Evolutionary conservation across 441 rosid species (phyloP).

Genomic region (Pelargonium citronellum): DNA sequence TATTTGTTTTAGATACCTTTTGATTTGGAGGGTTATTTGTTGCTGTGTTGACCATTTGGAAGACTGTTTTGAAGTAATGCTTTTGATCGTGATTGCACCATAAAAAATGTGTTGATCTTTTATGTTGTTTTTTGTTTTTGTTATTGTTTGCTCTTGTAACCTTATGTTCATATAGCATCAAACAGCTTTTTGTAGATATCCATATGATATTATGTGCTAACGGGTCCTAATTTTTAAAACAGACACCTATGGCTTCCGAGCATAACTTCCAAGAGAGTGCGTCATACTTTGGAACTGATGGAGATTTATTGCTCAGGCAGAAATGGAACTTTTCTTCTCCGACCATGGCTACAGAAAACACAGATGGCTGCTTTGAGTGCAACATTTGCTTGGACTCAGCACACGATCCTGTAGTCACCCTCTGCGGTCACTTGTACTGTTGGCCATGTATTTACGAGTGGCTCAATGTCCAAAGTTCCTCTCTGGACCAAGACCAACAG

Average conservation of each 20-base stretch:
- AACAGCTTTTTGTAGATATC: not conserved
- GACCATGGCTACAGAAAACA: conserved; percentile 23
- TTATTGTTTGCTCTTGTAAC: not conserved
- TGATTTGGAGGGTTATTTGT: not conserved
- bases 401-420: conserved; percentile 56
- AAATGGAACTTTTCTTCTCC: conserved; percentile 34
- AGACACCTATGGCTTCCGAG: conserved; percentile 30
- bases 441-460: conserved; percentile 68
- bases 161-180: not conserved
- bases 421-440: conserved; percentile 65
- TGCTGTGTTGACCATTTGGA: too few relatives aligned
- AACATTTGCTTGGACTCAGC: conserved; percentile 61
- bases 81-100: not conserved
- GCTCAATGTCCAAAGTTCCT: conserved; percentile 33
- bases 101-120: not conserved
- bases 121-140: not conserved
- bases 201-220: conserved; percentile 9
- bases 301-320: conserved; percentile 27
- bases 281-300: conserved; percentile 27
- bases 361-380: conserved; percentile 44
- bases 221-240: conserved; percentile 14
- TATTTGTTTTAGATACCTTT: too few relatives aligned
- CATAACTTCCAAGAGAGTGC: conserved; percentile 33
- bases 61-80: not conserved
- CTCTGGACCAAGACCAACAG: conserved; percentile 25